A percentile compares a stretch with the other conserved stretches of the same genome.
Conservation (phyloP, 1,139 yeast species). For the Yamadazyma spencermartinsiae region DNA sequence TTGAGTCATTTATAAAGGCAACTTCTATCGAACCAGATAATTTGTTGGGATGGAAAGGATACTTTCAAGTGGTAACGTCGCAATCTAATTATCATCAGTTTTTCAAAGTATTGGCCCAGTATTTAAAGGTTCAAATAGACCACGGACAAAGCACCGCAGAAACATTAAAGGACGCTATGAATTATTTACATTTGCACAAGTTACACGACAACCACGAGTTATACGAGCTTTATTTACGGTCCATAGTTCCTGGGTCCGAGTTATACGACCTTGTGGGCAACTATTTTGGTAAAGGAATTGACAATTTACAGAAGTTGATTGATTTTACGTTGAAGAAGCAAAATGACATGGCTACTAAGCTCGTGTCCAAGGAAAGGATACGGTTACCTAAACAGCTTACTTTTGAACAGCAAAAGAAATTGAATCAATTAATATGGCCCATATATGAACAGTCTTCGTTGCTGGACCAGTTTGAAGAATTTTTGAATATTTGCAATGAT, state of each 20-base stretch:
- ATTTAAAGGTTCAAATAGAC: conserved; percentile 21
- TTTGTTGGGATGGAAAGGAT: conserved; percentile 81
- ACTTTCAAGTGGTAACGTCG: conserved; percentile 43
- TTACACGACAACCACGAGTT: conserved; percentile 31
- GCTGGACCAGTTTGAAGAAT: conserved; percentile 51
- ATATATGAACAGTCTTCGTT: conserved; percentile 52
- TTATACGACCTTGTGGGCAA: conserved; percentile 59
- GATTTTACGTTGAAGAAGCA: conserved; percentile 46
- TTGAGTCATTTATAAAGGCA: conserved; percentile 55
- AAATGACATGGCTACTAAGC: conserved; percentile 27
- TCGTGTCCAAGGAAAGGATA: conserved; percentile 37
- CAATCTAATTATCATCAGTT: conserved; percentile 43
- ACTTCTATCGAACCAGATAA: conserved; percentile 54
- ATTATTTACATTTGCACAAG: conserved; percentile 40
- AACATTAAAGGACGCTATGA: conserved; percentile 45
- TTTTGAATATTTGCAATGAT: conserved; percentile 62
- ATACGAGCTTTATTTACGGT: conserved; percentile 48
- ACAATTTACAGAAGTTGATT: conserved; percentile 49
- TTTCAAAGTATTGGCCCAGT: conserved; percentile 42
- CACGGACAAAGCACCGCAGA: conserved; percentile 42
- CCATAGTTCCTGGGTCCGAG: conserved; percentile 63
- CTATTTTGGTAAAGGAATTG: conserved; percentile 49
- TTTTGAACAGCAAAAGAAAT: conserved; percentile 28
- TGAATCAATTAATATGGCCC: conserved; percentile 50
- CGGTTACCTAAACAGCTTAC: conserved; percentile 37